phyloP scores from a whole-genome alignment of 768 basidiomycete genomes.

The Phlegmacium glaucopus region DNA sequence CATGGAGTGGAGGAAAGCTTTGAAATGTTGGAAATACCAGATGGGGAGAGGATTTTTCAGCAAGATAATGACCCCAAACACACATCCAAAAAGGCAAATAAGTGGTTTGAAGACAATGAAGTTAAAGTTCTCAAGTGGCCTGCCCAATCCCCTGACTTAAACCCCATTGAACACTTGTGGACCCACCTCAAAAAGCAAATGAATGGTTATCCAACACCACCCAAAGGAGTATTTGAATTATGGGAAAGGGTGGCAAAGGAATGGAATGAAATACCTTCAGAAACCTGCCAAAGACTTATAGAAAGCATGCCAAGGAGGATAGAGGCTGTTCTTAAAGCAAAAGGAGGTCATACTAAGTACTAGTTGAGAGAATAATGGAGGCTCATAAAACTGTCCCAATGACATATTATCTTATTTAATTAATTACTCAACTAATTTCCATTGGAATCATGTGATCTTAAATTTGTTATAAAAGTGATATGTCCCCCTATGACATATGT shows the following conservation, averaged over 20 bases:
- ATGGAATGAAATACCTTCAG: constrained; percentile 20
- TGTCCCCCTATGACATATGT: no score
- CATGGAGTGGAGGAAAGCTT: constrained; percentile 16
- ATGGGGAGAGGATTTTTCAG: constrained; percentile 16
- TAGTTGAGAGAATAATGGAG: no score
- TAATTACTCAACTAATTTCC: no score
- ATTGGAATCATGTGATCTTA: no score
- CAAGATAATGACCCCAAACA: constrained; percentile 26
- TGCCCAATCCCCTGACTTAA: constrained; percentile 27
- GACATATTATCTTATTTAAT: no score
- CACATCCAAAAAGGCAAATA: constrained; percentile 14
- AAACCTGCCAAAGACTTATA: constrained; percentile 20
- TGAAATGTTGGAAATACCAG: constrained; percentile 11
- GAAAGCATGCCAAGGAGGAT: constrained; percentile 17
- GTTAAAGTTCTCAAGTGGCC: constrained; percentile 25
- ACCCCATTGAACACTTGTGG: constrained; percentile 32
- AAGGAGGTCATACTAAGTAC: no score
- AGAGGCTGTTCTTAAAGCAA: constrained; percentile 12
- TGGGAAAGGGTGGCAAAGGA: constrained; percentile 7
- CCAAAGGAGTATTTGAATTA: constrained; percentile 16
- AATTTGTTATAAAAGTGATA: no score
- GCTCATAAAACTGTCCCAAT: no score
- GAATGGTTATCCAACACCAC: constrained; percentile 10
- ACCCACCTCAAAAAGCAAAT: constrained; percentile 24
- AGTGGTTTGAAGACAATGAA: constrained; percentile 20